phyloP scores from a whole-genome alignment of 305 asterid genomes.

The Andrographis paniculata region DNA sequence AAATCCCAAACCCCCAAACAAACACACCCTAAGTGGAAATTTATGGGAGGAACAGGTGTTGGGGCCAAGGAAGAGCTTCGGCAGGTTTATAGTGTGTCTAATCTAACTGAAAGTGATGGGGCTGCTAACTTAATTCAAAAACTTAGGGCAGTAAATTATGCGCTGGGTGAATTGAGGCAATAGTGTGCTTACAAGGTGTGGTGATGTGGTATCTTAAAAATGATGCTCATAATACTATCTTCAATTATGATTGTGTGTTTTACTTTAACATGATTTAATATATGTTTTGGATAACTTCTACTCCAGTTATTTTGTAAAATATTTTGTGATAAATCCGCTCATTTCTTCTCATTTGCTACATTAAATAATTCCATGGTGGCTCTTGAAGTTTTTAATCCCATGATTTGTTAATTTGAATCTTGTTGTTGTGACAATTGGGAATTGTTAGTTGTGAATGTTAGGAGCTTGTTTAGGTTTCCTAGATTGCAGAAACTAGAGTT shows the following conservation, averaged over 20 bases:
- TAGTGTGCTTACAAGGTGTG: conserved; percentile 98
- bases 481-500: not conserved
- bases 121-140: conserved; percentile 96
- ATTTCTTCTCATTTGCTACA: too few relatives aligned
- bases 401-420: conserved; percentile 5
- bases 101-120: conserved; percentile 98
- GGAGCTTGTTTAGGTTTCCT: too few relatives aligned
- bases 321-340: too few relatives aligned
- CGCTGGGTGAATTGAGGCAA: conserved; percentile 97
- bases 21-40: conserved; percentile 99
- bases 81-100: conserved; percentile 97
- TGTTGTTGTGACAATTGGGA: too few relatives aligned
- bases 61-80: conserved; percentile 92
- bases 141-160: conserved; percentile 94
- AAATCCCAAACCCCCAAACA: conserved; percentile 86
- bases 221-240: too few relatives aligned
- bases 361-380: conserved; percentile 3
- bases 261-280: too few relatives aligned
- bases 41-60: conserved; percentile 99
- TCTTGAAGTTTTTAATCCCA: not conserved
- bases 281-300: too few relatives aligned
- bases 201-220: too few relatives aligned
- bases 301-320: too few relatives aligned
- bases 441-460: too few relatives aligned
- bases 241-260: too few relatives aligned